Evolutionary conservation across 2,329 filamentous ascomycete species (phyloP), one percentile per base, ranked within the genome.

Genomic region (Colletotrichum gigasporum): DNA sequence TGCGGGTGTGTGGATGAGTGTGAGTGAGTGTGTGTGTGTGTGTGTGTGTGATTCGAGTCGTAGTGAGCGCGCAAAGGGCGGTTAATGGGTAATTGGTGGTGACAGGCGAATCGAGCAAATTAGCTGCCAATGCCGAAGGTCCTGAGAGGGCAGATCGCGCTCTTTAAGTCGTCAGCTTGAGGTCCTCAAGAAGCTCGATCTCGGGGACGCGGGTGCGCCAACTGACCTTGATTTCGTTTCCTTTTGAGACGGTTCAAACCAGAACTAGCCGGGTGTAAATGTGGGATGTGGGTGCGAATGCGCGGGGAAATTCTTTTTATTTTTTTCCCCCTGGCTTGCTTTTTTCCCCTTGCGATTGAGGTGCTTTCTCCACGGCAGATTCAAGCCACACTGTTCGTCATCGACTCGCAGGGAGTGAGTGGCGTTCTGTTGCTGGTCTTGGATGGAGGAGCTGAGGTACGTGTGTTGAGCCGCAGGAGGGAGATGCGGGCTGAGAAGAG

Each of bases 381-480:
- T 60, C 47, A 64, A 64, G 61, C 61, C 61, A 64, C 61, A 61
- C 32, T 61, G n/a, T 64, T 54, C 47, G 61, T 64, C 61, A 64
- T 64, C 47, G 48, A 60, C 61, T 64, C 20, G 34, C 14, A n/a
- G 42, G 16, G 26, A 50, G 61, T 60, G 26, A 50, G 61, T 60
- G 56, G 55, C 61, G 47, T 20, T 35, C 39, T 47, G 51, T 9
- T 44, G 18, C 28, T 20, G 26, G 26, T 20, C 18, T 39, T 34
- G 12, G 16, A n/a, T n/a, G 37, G 18, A 39, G 30, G 22, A 18
- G 16, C 22, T 28, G 35, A 37, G 34, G 44, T 39, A 34, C 22
- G n/a, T 24, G 24, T 22, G 6, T 44, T 35, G 16, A n/a, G 54
- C 41, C 41, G 42, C 54, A 10, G 34, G 42, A 32, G 37, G 44